phyloP scores from a whole-genome alignment of 2,329 filamentous ascomycete species.

The Calonectria pteridis region DNA sequence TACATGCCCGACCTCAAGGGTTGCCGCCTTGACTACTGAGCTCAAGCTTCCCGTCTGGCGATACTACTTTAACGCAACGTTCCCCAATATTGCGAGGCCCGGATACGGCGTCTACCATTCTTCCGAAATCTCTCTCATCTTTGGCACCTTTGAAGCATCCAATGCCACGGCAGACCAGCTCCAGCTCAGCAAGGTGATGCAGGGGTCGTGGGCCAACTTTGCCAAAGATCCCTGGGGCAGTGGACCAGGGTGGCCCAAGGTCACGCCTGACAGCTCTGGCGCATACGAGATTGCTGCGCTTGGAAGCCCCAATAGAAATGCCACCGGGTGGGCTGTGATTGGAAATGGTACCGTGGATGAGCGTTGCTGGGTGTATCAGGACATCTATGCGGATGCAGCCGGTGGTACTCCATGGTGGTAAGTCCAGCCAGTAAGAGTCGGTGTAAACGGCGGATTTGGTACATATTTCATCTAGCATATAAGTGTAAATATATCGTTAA shows the following conservation, averaged over 20 bases:
- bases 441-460: too few species aligned
- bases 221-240: constrained; percentile 1
- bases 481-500: not conserved
- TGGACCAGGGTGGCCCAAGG: not conserved
- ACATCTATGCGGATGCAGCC: not conserved
- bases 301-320: not conserved
- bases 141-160: not conserved
- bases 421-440: not conserved
- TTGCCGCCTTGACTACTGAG: not conserved
- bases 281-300: not conserved
- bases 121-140: not conserved
- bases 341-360: not conserved
- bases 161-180: not conserved
- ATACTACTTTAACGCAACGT: constrained; percentile 1
- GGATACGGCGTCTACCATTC: constrained; percentile 2
- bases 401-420: not conserved
- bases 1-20: not conserved
- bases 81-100: not conserved
- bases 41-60: not conserved
- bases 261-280: not conserved
- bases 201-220: not conserved
- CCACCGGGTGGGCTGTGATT: not conserved
- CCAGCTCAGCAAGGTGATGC: not conserved
- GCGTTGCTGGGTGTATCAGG: not conserved
- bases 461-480: not conserved